phyloP scores from a whole-genome alignment of 805 yeast species.

The Yamadazyma phyllophila region DNA sequence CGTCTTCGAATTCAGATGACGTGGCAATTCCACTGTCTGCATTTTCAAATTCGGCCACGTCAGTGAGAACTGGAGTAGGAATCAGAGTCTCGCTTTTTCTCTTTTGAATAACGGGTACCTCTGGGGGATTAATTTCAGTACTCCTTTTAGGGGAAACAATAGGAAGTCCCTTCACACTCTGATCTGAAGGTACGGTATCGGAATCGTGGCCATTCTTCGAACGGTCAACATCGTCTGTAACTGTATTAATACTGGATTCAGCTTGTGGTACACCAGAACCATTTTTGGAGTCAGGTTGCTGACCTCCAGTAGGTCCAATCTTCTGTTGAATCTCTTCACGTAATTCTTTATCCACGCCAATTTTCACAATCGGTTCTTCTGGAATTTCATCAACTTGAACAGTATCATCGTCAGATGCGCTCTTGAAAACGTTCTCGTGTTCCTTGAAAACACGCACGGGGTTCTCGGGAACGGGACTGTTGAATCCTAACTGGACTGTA shows the following conservation, averaged over 20 bases:
- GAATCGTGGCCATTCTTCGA: not conserved
- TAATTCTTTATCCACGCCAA: too few relatives aligned
- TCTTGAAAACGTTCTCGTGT: not conserved
- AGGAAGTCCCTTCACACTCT: not conserved
- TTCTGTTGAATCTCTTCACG: too few relatives aligned
- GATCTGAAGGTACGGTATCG: not conserved
- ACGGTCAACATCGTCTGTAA: too few relatives aligned
- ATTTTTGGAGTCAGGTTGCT: too few relatives aligned
- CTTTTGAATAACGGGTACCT: too few relatives aligned
- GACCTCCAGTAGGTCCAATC: too few relatives aligned
- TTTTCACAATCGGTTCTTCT: too few relatives aligned
- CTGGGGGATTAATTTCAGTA: too few relatives aligned
- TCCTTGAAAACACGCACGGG: slow-evolving; percentile 1
- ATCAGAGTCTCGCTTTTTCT: not conserved
- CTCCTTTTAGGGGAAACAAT: not conserved
- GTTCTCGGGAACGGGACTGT: not conserved
- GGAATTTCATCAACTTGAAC: too few relatives aligned
- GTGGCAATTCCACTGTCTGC: slow-evolving; percentile 8
- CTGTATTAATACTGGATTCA: too few relatives aligned
- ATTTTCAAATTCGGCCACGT: slow-evolving; percentile 9
- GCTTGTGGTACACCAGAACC: too few relatives aligned
- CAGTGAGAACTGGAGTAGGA: slow-evolving; percentile 13
- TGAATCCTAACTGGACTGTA: not conserved
- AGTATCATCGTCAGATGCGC: too few relatives aligned
- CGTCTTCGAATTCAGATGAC: slow-evolving; percentile 9